Conservation (phyloP, 768 basidiomycete species). For the Tricholoma sp. region DNA sequence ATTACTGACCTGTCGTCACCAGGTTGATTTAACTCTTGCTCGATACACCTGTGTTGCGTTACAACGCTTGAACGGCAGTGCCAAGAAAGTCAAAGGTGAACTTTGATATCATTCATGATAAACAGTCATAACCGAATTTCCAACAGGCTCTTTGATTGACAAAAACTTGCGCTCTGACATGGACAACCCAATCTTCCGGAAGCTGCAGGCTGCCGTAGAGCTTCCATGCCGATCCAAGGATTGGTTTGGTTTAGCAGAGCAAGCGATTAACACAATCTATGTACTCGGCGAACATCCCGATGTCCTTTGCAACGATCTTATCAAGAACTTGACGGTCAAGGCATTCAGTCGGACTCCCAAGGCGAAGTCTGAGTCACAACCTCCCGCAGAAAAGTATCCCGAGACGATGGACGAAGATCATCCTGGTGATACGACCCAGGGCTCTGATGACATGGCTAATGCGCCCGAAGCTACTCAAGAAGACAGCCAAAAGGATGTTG, state of each 20-base stretch:
- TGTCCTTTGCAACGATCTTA: slow-evolving; percentile 68
- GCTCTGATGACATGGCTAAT: slow-evolving; percentile 23
- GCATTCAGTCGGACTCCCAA: slow-evolving; percentile 50
- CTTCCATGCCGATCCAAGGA: slow-evolving; percentile 79
- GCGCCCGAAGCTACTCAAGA: slow-evolving; percentile 23
- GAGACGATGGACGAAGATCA: slow-evolving; percentile 57
- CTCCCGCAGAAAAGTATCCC: slow-evolving; percentile 30
- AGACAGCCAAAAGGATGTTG: slow-evolving; percentile 45
- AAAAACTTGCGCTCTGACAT: slow-evolving; percentile 83
- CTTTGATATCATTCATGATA: not conserved
- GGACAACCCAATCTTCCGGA: slow-evolving; percentile 80
- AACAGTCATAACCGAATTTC: not conserved
- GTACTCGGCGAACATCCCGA: slow-evolving; percentile 93
- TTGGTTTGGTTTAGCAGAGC: slow-evolving; percentile 97
- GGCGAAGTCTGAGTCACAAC: slow-evolving; percentile 17
- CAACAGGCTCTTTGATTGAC: slow-evolving; percentile 76
- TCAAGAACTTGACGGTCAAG: slow-evolving; percentile 72
- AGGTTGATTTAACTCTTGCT: slow-evolving; percentile 88
- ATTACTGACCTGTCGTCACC: not conserved
- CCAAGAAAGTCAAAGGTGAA: slow-evolving; percentile 93
- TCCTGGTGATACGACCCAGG: slow-evolving; percentile 27
- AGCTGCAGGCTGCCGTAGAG: slow-evolving; percentile 77
- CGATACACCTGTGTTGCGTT: slow-evolving; percentile 92
- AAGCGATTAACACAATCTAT: slow-evolving; percentile 95
- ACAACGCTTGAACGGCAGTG: slow-evolving; percentile 88